phyloP scores from a whole-genome alignment of 2,329 filamentous ascomycete genomes.

The Colletotrichum ledebouriae region DNA sequence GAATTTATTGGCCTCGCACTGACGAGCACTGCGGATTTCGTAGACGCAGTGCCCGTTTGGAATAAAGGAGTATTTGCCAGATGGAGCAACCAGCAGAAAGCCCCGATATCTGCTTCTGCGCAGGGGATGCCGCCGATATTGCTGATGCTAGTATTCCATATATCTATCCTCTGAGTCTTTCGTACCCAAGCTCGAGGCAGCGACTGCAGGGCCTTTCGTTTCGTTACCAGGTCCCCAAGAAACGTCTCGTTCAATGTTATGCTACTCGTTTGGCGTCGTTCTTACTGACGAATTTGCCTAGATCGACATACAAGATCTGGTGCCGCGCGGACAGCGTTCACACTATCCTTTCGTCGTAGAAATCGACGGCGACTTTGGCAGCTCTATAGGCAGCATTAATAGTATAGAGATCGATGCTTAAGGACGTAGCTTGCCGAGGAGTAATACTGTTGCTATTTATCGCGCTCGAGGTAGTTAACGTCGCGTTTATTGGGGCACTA shows the following conservation, averaged over 20 bases:
- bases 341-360: not conserved
- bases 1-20: not conserved
- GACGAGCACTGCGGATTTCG: not conserved
- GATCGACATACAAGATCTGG: not conserved
- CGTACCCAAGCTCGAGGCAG: not conserved
- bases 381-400: not conserved
- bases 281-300: conserved; percentile 1
- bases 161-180: not conserved
- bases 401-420: not conserved
- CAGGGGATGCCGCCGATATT: not conserved
- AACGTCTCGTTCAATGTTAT: not conserved
- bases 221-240: not conserved
- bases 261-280: not conserved
- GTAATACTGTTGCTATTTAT: not conserved
- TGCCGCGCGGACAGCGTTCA: not conserved
- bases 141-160: not conserved
- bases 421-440: not conserved
- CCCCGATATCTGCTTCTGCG: not conserved
- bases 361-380: not conserved
- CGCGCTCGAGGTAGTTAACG: not conserved
- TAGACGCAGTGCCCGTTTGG: not conserved
- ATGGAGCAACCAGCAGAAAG: not conserved
- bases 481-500: conserved; percentile 4
- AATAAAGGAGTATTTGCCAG: not conserved
- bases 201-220: not conserved